phyloP scores from a whole-genome alignment of 1,139 yeast genomes.

The Hansenula sp. region DNA sequence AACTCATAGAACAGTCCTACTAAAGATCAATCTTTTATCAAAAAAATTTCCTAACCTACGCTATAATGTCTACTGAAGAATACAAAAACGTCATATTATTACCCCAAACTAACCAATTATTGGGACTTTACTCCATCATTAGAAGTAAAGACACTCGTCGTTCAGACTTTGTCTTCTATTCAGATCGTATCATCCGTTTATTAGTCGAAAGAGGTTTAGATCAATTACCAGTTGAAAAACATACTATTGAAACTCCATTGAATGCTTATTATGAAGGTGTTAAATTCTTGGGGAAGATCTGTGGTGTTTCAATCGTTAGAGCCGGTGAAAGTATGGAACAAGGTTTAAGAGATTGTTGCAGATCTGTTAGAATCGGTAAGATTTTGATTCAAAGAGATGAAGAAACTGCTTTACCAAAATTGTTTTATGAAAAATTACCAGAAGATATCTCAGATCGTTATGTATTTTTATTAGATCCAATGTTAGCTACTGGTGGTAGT shows the following conservation, averaged over 20 bases:
- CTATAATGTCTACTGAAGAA: slow-evolving; percentile 13
- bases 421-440: slow-evolving; percentile 90
- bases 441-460: slow-evolving; percentile 84
- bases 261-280: slow-evolving; percentile 74
- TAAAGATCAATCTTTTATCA: not conserved
- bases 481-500: slow-evolving; percentile 98
- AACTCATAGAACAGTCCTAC: no score
- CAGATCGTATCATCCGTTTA: slow-evolving; percentile 89
- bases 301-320: slow-evolving; percentile 95
- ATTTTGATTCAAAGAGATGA: slow-evolving; percentile 96
- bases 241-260: slow-evolving; percentile 71
- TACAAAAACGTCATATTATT: slow-evolving; percentile 59
- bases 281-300: slow-evolving; percentile 81
- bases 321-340: slow-evolving; percentile 99
- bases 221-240: slow-evolving; percentile 77
- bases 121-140: slow-evolving; percentile 84
- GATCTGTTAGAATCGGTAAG: slow-evolving; percentile 94
- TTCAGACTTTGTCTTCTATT: slow-evolving; percentile 90
- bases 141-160: slow-evolving; percentile 76
- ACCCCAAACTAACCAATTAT: slow-evolving; percentile 85
- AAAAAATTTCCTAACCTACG: no score
- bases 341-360: slow-evolving; percentile 94
- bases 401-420: slow-evolving; percentile 74
- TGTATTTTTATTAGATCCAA: slow-evolving; percentile 89
- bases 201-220: slow-evolving; percentile 94